phyloP scores from a whole-genome alignment of 352 stramenopile genomes.

The Globisporangium cylindrosporum region DNA sequence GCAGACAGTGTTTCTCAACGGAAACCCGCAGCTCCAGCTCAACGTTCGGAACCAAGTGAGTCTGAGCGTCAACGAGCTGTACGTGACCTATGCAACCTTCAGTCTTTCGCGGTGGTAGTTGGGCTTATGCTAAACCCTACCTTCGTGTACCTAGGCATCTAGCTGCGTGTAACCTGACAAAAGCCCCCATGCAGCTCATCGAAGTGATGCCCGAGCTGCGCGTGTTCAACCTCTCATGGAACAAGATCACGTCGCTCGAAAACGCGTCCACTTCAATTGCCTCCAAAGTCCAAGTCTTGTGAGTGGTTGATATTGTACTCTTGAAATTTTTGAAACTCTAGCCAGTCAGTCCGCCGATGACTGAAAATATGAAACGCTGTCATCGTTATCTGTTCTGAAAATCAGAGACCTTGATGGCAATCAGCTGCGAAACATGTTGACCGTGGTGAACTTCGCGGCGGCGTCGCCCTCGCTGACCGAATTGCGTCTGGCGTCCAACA shows the following conservation, averaged over 20 bases:
- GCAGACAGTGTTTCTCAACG: constrained; percentile 17
- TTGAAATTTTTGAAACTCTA: background rate
- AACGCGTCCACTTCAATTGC: background rate
- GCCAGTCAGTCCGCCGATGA: background rate
- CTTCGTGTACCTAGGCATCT: constrained; percentile 12
- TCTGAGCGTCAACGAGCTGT: constrained; percentile 22
- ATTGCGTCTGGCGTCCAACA: constrained; percentile 21
- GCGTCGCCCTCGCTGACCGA: constrained; percentile 12
- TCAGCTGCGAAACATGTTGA: constrained; percentile 14
- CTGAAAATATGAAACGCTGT: background rate
- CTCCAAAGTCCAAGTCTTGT: constrained; percentile 18
- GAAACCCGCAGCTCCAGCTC: constrained; percentile 23
- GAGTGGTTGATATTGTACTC: background rate
- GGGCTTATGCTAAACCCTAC: background rate
- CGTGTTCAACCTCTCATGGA: constrained; percentile 23
- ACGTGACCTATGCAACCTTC: background rate
- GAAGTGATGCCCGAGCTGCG: constrained; percentile 15
- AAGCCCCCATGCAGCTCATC: constrained; percentile 5
- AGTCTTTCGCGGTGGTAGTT: background rate
- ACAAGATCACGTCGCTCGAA: constrained; percentile 17
- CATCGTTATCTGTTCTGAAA: background rate
- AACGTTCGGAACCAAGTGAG: constrained; percentile 6
- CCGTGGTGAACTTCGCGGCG: constrained; percentile 8
- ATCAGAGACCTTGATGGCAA: constrained; percentile 22
- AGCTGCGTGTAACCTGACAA: constrained; percentile 15